Percentiles rank a stretch among this genome's conserved stretches.
Evolutionary conservation across 2,329 filamentous ascomycete genomes (phyloP).

Genomic region (Fusarium nelsonii): DNA sequence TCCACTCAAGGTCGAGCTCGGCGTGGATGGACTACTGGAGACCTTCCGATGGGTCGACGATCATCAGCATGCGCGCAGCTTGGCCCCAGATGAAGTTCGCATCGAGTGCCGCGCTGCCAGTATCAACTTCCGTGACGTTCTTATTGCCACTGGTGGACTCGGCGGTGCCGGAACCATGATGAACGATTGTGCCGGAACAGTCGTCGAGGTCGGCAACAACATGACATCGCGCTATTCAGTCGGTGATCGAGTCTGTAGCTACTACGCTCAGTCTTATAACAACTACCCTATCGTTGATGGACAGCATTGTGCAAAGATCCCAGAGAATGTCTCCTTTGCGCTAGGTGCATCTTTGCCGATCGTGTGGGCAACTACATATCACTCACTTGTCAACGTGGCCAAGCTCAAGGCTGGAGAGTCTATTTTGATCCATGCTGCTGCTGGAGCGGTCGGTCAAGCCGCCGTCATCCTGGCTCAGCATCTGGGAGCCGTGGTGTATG

Average conservation of each 20-base stretch:
- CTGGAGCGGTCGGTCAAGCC: constrained; percentile 51
- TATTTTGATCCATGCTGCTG: constrained; percentile 52
- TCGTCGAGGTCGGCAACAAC: constrained; percentile 48
- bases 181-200: constrained; percentile 52
- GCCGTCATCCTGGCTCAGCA: constrained; percentile 48
- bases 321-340: constrained; percentile 32
- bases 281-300: constrained; percentile 28
- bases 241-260: constrained; percentile 46
- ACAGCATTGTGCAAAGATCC: constrained; percentile 27
- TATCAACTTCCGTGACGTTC: constrained; percentile 55
- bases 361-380: constrained; percentile 39
- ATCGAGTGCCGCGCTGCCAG: constrained; percentile 22
- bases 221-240: constrained; percentile 22
- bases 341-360: constrained; percentile 50
- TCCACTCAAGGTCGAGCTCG: constrained; percentile 9
- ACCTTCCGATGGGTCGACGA: constrained; percentile 12
- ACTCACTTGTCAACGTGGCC: constrained; percentile 35
- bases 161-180: constrained; percentile 46
- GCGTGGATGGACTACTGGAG: constrained; percentile 6
- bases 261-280: constrained; percentile 34
- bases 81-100: constrained; percentile 3
- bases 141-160: constrained; percentile 53
- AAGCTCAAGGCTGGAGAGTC: constrained; percentile 52
- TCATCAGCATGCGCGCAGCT: not conserved
- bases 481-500: constrained; percentile 48